Base-by-base conservation (phyloP, 768 basidiomycete species). In the Flagelloscypha sp. region DNA sequence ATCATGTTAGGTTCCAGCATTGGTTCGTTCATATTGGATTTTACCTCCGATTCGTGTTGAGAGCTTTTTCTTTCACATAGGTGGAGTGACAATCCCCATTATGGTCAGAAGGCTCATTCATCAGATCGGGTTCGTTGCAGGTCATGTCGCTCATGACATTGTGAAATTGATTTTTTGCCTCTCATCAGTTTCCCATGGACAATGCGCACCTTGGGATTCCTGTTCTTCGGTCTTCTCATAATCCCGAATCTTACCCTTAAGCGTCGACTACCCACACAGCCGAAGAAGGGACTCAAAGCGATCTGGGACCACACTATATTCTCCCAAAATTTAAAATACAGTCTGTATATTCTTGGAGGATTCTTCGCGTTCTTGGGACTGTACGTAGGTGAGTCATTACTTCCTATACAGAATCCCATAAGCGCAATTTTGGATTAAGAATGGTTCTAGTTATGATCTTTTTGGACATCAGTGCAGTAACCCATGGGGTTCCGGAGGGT, bases 61-160 rank as follows among this genome's bases (percentile, higher is more conserved):
- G 7, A 78, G 84, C 0, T 59, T 75, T 9, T 82, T 84, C 0
- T 73, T 76, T 0, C 79, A 78, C 0, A 32, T 83, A 1, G 81
- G 81, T 7, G 79, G 82, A 7, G 78, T 72, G 0, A 34, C 77
- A 1, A 72, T 78, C 36, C 81, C 80, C 1, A 71, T 80, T 25
- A 58, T 63, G 6, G 65, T 72, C 3, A 61, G 70, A n/a, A 68
- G 62, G 20, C 58, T 81, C 15, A 64, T 79, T 36, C 56, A 62
- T 0, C 40, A 53, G 36, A 63, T 81, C 2, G 77, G 79, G 79
- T 74, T 48, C 9, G 67, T 47, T 33, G n/a, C n/a, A n/a, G 25
- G 12, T 8, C 16, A 28, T n/a, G n/a, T n/a, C n/a, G n/a, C n/a
- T n/a, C n/a, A n/a, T n/a, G n/a, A n/a, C n/a, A n/a, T n/a, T n/a